Evolutionary conservation across 257 asterid genomes (phyloP), one percentile per base, ranked within the genome.

Genomic region (Mitragyna speciosa): DNA sequence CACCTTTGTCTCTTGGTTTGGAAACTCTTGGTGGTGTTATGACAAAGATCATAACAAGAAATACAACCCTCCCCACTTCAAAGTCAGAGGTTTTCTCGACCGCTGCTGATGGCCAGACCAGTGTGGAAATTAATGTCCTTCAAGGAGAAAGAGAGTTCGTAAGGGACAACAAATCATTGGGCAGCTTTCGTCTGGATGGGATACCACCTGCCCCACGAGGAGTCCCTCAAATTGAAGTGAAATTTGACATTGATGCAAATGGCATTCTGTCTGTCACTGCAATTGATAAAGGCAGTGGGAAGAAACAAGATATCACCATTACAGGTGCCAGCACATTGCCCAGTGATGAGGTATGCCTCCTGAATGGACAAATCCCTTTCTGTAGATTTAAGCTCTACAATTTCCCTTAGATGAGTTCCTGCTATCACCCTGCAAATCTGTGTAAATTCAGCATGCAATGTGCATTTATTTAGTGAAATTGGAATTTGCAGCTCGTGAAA

Each of bases 191-290:
- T 30, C 91, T 95, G 12, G 99, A 95, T 80, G 99, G 99, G 61
- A 95, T 95, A 20, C 99, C 99, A 17, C 99, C 99, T 24, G 97
- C 99, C 65, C 98, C 99, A 41, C 95, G 98, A 66, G 99, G 99
- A 39, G 99, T 95, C 79, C 99, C 99, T 52, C 99, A 95, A 85
- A 86, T 95, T 56, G 99, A 95, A 89, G 99, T 95, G 77, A 95
- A 95, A 81, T 95, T 95, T 72, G 99, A 95, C 82, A 95, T 95
- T 77, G 99, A 95, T 82, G 98, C 99, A 58, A 95, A 93, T 82
- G 99, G 99, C 1, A 93, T 95, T 83, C 97, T 95, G 43, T 95
- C 99, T 5, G 99, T 95, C 30, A 69, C 97, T 75, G 99, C 99
- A 59, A 61, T 88, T 65, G 99, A 95, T 84, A 95, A 95, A 89